Evolutionary conservation across 148 eudicot species (phyloP).

Genomic region (Selenicereus undatus): DNA sequence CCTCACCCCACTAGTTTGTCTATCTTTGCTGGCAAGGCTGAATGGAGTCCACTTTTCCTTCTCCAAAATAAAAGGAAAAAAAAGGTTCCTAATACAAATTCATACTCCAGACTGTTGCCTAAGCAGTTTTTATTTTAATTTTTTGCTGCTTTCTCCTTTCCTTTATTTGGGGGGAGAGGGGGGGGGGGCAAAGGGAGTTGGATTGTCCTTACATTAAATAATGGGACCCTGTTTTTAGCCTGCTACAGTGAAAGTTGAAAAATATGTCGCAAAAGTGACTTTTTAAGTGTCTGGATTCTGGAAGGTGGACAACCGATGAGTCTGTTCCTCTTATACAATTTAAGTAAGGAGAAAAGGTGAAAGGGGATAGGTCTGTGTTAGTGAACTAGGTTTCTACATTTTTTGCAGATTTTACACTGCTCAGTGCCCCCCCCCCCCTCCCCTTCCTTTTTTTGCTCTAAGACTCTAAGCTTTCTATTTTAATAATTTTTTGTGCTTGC

Average conservation of each 20-base stretch:
- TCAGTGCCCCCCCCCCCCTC: neutral
- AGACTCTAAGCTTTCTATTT: neutral
- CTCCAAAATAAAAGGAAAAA: too few species aligned
- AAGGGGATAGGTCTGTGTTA: neutral
- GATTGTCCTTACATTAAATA: too few species aligned
- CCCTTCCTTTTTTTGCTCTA: neutral
- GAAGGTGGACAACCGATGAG: neutral
- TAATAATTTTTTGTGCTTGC: neutral
- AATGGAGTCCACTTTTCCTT: neutral
- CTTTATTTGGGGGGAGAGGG: neutral
- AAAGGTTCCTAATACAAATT: too few species aligned
- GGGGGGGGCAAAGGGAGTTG: neutral
- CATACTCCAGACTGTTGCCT: neutral
- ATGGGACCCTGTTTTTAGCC: too few species aligned
- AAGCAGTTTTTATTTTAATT: neutral
- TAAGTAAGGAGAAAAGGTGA: neutral
- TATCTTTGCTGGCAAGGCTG: too few species aligned
- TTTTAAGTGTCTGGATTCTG: neutral
- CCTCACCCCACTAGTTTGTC: too few species aligned
- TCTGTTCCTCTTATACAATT: neutral
- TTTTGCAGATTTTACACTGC: neutral
- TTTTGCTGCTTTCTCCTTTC: too few species aligned
- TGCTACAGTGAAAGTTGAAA: too few species aligned
- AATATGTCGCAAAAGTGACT: neutral
- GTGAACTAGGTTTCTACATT: neutral